These are phyloP conservation scores for Poa pratensis DNA, from an alignment of 176 grass and related monocot genomes.

Conservation along the genomic window DNA sequence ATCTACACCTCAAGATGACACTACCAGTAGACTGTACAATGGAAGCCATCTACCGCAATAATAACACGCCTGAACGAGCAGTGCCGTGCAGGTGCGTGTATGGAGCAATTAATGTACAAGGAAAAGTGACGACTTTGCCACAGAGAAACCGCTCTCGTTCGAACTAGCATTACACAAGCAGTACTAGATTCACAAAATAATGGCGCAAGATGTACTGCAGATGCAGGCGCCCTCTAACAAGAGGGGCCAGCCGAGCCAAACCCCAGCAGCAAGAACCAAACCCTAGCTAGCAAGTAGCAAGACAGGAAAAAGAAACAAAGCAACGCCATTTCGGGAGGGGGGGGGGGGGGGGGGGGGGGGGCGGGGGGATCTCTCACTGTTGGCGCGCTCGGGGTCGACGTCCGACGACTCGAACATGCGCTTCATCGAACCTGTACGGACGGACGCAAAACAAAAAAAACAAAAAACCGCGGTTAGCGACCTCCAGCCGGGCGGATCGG, in stretches of 20 bases:
- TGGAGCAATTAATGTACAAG: not conserved
- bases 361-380: not conserved
- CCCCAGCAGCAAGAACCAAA: not conserved
- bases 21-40: not conserved
- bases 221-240: not conserved
- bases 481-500: not conserved
- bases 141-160: not conserved
- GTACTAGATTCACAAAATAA: not conserved
- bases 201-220: too few species aligned
- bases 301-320: not conserved
- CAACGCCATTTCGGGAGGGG: not conserved
- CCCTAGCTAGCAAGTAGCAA: not conserved
- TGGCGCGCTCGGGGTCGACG: conserved; percentile 1
- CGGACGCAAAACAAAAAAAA: not conserved
- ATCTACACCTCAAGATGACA: not conserved
- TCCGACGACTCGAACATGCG: not conserved
- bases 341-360: too few species aligned
- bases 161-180: not conserved
- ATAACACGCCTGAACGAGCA: not conserved
- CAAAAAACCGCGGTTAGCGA: not conserved
- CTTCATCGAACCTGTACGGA: not conserved
- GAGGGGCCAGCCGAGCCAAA: not conserved
- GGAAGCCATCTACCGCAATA: not conserved
- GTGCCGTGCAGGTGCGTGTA: not conserved
- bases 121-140: not conserved